Evolutionary conservation across 2,329 filamentous ascomycete genomes (phyloP), one percentile per base, ranked within the genome.

Genomic region (Cyanodermella asteris): DNA sequence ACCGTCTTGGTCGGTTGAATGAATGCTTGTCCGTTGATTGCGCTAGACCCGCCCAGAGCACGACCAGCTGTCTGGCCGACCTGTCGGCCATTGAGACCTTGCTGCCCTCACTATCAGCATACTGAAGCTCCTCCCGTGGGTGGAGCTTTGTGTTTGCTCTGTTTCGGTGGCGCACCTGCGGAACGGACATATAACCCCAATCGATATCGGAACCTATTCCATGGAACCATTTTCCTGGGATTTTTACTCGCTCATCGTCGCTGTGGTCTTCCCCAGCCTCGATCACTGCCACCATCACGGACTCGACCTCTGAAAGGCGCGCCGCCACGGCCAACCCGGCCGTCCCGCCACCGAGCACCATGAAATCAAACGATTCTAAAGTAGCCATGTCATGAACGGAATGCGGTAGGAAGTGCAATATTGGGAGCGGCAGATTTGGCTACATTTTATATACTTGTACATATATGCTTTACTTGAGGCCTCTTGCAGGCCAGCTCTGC

Each of bases 311-410:
- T 2, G 53, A 51, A 4, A 67, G 44, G 1, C 56, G 49, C 6
- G 53, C 42, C 7, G 56, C 57, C 6, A 65, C 42, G 2, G 49
- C 50, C n/a, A 65, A 44, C 10, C 61, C 61, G 9, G 59, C 57
- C 5, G 58, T 63, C 5, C 61, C 61, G 18, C 61, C 61, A 16
- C 62, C 61, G 13, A 64, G 41, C 28, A 66, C 38, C n/a, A n/a
- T n/a, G n/a, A n/a, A n/a, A n/a, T n/a, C n/a, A n/a, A n/a, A n/a
- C n/a, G n/a, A n/a, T n/a, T n/a, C n/a, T n/a, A n/a, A n/a, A n/a
- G n/a, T n/a, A n/a, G n/a, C n/a, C n/a, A n/a, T n/a, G n/a, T n/a
- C n/a, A n/a, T n/a, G n/a, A n/a, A n/a, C n/a, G n/a, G n/a, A n/a
- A n/a, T n/a, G n/a, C n/a, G n/a, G n/a, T n/a, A n/a, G n/a, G n/a